Evolutionary conservation across 1,284 basidiomycete genomes (phyloP), one percentile per base, ranked within the genome.

Genomic region (Cutaneotrichosporon mucoides): DNA sequence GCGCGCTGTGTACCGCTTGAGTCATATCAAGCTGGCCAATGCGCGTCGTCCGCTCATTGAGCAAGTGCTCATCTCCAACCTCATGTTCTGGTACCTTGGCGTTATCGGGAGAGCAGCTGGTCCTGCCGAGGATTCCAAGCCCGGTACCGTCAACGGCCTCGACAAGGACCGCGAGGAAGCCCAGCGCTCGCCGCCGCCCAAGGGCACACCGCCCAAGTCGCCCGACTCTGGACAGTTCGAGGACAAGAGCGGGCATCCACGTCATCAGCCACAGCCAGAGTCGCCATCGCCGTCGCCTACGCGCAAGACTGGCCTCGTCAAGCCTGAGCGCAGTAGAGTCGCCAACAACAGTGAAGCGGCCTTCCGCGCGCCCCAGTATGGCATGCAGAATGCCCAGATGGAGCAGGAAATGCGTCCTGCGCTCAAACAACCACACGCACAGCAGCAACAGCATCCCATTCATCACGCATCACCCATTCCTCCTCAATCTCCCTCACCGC

Each of bases 21-120:
- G 90, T 74, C 95, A 99, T 74, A 98, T 99, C 82, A 99, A 99
- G 79, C 83, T 99, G 47, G 95, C 96, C 33, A 98, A 99, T 76
- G 94, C 95, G 9, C 84, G 96, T 55, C 83, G 95, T 46, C 93
- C 96, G 15, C 82, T 99, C 13, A 98, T 96, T 71, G 96, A 99
- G 80, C 95, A 99, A 77, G 95, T 99, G 53, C 81, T 99, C 62
- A 99, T 99, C 77, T 96, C 92, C 70, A 99, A 99, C 76, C 82
- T 99, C 67, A 99, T 98, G 94, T 99, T 99, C 82, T 99, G 95
- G 95, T 99, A 99, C 76, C 83, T 99, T 43, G 90, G 92, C n/a
- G 86, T 99, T 65, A 96, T 99, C 79, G 97, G 98, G 76, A 92
- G 82, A 38, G 75, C 80, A 6, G 61, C 70, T 5, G 65, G 71